These are phyloP conservation scores for Mariannaea elegans DNA, from an alignment of 2,329 filamentous ascomycete genomes.

Conservation along the genomic window DNA sequence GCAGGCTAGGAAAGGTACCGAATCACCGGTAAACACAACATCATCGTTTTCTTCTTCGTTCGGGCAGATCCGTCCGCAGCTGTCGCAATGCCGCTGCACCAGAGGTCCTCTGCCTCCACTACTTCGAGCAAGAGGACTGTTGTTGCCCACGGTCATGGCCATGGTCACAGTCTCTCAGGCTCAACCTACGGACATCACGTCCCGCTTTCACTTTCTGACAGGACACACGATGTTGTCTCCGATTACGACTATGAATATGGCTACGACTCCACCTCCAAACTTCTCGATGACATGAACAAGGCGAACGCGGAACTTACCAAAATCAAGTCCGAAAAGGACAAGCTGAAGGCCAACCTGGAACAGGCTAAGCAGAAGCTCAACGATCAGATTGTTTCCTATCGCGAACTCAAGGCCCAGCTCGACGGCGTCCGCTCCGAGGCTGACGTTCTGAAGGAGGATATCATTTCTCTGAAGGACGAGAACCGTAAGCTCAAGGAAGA, in stretches of 20 bases:
- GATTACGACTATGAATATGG: slow-evolving; percentile 39
- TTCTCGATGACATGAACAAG: slow-evolving; percentile 41
- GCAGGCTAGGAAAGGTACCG: slow-evolving; percentile 34
- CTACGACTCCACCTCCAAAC: slow-evolving; percentile 33
- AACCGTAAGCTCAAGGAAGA: slow-evolving; percentile 20
- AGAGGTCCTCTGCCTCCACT: slow-evolving; percentile 39
- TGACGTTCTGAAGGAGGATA: slow-evolving; percentile 35
- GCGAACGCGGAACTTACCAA: slow-evolving; percentile 42
- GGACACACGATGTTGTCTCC: slow-evolving; percentile 23
- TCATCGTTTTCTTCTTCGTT: slow-evolving; percentile 28
- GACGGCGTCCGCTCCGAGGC: slow-evolving; percentile 38
- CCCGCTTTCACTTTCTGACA: slow-evolving; percentile 27
- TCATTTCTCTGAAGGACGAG: slow-evolving; percentile 15
- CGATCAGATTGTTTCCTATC: slow-evolving; percentile 28
- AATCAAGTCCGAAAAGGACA: slow-evolving; percentile 39
- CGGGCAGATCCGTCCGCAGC: slow-evolving; percentile 33
- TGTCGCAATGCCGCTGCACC: slow-evolving; percentile 42
- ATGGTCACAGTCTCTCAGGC: slow-evolving; percentile 35
- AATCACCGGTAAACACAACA: slow-evolving; percentile 33
- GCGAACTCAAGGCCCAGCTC: slow-evolving; percentile 33
- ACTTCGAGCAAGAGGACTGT: slow-evolving; percentile 38
- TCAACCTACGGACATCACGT: slow-evolving; percentile 28
- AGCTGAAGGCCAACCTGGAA: slow-evolving; percentile 40
- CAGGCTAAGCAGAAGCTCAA: slow-evolving; percentile 43
- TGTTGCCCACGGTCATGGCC: slow-evolving; percentile 12